Evolutionary conservation across 768 basidiomycete genomes (phyloP).

Genomic region (Mycena rosella): DNA sequence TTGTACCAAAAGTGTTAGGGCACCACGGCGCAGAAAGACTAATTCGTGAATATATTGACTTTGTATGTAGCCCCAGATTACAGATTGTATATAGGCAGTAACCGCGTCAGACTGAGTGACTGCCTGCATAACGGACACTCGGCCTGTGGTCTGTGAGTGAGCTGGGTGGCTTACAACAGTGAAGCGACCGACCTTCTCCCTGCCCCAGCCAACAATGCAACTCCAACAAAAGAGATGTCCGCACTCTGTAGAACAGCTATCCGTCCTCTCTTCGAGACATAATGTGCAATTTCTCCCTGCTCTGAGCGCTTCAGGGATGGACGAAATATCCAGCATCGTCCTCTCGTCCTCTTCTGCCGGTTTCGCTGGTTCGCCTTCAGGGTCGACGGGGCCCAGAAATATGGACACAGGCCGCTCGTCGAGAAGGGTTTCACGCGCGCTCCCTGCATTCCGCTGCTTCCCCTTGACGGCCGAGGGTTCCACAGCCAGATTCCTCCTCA

Average conservation of each 20-base stretch:
- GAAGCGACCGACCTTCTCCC: conserved; percentile 78
- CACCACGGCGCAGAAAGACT: conserved; percentile 20
- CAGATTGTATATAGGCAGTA: conserved; percentile 89
- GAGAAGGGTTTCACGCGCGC: conserved; percentile 57
- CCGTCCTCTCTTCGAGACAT: conserved; percentile 87
- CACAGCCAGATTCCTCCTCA: conserved; percentile 49
- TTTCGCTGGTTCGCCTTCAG: conserved; percentile 65
- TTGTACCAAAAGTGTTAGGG: conserved; percentile 19
- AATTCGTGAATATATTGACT: conserved; percentile 30
- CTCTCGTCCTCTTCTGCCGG: conserved; percentile 79
- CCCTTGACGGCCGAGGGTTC: conserved; percentile 41
- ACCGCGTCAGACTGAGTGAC: conserved; percentile 71
- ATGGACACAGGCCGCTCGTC: conserved; percentile 73
- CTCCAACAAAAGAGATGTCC: conserved; percentile 93
- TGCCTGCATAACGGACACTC: conserved; percentile 93
- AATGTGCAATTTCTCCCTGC: conserved; percentile 82
- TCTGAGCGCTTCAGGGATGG: conserved; percentile 65
- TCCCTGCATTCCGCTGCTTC: conserved; percentile 43
- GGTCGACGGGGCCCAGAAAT: conserved; percentile 63
- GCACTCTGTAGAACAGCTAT: conserved; percentile 87
- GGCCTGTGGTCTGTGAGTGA: conserved; percentile 56
- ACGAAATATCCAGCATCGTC: conserved; percentile 71
- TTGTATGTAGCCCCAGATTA: conserved; percentile 50
- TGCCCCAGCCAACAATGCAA: conserved; percentile 90
- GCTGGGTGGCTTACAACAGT: conserved; percentile 5